Evolutionary conservation across 345 rosid species (phyloP).

Genomic region (Gossypium bickii): DNA sequence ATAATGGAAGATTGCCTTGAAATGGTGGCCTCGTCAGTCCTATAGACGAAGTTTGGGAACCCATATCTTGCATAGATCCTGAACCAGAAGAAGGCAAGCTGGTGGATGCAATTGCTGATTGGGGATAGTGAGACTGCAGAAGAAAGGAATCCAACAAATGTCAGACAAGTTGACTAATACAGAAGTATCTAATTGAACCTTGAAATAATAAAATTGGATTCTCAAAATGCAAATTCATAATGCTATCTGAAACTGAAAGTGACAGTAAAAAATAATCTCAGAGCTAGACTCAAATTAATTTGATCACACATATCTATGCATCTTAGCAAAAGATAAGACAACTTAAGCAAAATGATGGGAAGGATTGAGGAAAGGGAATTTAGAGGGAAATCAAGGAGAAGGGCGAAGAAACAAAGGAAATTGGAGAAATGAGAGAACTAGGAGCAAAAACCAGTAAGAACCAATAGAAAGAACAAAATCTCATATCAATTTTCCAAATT

Average conservation of each 20-base stretch:
- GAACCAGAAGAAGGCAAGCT: slow-evolving; percentile 30
- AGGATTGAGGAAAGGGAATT: not conserved
- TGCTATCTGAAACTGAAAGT: not conserved
- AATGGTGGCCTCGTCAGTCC: slow-evolving; percentile 29
- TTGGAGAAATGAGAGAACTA: not conserved
- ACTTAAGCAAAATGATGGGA: not conserved
- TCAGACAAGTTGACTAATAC: not conserved
- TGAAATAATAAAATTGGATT: not conserved
- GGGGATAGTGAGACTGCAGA: slow-evolving; percentile 42
- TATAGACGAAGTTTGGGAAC: slow-evolving; percentile 19
- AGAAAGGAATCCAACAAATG: not conserved
- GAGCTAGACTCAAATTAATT: not conserved
- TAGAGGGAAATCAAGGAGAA: not conserved
- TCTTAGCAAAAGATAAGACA: not conserved
- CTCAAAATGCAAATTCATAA: not conserved
- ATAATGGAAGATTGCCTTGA: slow-evolving; percentile 31
- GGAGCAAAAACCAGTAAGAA: not conserved
- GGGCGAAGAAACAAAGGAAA: not conserved
- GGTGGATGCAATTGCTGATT: slow-evolving; percentile 22
- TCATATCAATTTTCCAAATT: not conserved
- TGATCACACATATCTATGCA: not conserved
- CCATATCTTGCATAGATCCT: slow-evolving; percentile 24
- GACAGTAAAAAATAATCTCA: not conserved
- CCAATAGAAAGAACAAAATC: not conserved
- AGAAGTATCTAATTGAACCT: not conserved